These are phyloP conservation scores for Globisporangium acanthophoron DNA, from an alignment of 352 stramenopile species.

Conservation along the genomic window DNA sequence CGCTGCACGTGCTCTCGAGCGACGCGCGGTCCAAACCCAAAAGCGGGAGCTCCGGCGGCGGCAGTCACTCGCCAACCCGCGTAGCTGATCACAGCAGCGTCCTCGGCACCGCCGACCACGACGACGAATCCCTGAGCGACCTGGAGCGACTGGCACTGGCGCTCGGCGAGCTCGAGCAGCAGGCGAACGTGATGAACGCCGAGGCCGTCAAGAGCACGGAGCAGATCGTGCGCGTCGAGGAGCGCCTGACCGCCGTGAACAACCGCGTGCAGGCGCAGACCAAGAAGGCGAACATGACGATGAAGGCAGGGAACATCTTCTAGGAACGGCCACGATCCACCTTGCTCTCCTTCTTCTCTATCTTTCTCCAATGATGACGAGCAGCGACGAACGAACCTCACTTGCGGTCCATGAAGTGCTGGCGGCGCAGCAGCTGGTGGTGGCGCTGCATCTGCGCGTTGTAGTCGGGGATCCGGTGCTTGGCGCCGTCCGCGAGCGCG, in stretches of 20 bases:
- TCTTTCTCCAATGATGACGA: neutral
- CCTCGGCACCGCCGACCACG: neutral
- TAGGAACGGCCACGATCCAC: slow-evolving; percentile 5
- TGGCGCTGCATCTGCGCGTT: slow-evolving; percentile 66
- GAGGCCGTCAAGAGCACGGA: slow-evolving; percentile 63
- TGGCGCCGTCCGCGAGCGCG: slow-evolving; percentile 45
- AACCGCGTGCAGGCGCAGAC: slow-evolving; percentile 67
- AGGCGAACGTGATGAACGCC: slow-evolving; percentile 59
- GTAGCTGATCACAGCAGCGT: neutral
- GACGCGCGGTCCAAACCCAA: slow-evolving; percentile 23
- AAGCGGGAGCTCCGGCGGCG: neutral
- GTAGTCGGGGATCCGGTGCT: slow-evolving; percentile 70
- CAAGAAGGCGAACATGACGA: slow-evolving; percentile 43
- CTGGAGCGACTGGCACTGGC: slow-evolving; percentile 55
- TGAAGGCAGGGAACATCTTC: slow-evolving; percentile 38
- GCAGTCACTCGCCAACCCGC: neutral
- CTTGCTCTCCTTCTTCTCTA: neutral
- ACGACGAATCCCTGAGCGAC: slow-evolving; percentile 29
- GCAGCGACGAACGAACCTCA: slow-evolving; percentile 8
- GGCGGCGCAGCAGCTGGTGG: slow-evolving; percentile 68
- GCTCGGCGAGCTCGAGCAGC: slow-evolving; percentile 63
- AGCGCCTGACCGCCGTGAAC: slow-evolving; percentile 61
- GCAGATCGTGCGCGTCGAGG: slow-evolving; percentile 67
- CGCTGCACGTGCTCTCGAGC: slow-evolving; percentile 64
- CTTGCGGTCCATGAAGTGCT: slow-evolving; percentile 86